Conservation (phyloP, 148 eudicot genomes). For the Camellia japonica region DNA sequence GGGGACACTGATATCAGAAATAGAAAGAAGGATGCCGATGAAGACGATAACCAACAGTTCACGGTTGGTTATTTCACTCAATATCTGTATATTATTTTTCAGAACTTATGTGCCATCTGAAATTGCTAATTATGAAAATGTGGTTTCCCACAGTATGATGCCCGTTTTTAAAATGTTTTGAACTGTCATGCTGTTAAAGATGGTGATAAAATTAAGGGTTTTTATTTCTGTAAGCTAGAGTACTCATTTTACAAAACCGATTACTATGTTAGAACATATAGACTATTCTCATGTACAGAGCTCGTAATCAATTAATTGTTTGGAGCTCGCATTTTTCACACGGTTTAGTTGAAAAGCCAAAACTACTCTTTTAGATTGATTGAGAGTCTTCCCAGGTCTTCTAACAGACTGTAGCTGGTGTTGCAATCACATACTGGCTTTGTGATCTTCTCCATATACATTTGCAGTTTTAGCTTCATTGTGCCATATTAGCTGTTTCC, state of each 20-base stretch:
- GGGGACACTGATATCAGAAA: constrained; percentile 79
- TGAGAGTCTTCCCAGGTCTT: not conserved
- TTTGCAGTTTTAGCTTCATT: not conserved
- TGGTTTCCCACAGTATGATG: not conserved
- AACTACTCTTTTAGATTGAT: not conserved
- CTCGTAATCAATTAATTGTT: not conserved
- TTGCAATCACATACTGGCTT: not conserved
- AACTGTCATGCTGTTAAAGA: not conserved
- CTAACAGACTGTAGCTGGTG: not conserved
- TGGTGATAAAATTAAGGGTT: not conserved
- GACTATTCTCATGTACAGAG: not conserved
- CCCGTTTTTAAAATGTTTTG: not conserved
- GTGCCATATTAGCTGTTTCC: not conserved
- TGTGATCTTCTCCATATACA: not conserved
- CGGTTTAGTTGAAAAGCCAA: not conserved
- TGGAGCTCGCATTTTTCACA: not conserved
- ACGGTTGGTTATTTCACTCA: constrained; percentile 47
- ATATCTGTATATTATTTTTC: not conserved
- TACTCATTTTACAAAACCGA: not conserved
- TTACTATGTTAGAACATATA: not conserved
- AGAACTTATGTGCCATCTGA: not conserved
- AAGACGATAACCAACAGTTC: constrained; percentile 66
- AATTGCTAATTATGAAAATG: not conserved
- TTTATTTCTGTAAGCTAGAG: not conserved
- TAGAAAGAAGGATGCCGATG: constrained; percentile 69